Base-by-base conservation (phyloP, 2,329 filamentous ascomycete species). In the Endoconidiophora polonica region DNA sequence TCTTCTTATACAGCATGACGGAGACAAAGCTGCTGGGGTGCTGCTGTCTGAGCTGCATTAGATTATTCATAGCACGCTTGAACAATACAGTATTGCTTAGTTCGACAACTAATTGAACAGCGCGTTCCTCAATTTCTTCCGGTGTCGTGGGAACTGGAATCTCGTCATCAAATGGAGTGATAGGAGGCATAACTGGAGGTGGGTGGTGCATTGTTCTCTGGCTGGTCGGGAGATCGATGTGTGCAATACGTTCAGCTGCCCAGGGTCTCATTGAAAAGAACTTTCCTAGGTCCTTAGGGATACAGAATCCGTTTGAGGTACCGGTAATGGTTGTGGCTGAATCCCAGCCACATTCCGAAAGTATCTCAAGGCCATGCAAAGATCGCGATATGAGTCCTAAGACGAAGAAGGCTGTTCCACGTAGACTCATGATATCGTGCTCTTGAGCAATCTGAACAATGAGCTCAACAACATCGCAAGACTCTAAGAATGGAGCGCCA, bases 381-480 rank as follows among this genome's bases (percentile, higher is more conserved):
- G 90, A 96, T 49, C 91, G 76, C 1, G 88, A 95, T 50, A 98
- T 90, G 52, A 98, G 68, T 0, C 91, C 91, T 0, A 98, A 68
- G 0, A 95, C 91, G 59, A 95, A 98, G 64, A 96, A 96, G 1
- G 91, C 91, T 0, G 93, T 98, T 37, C 93, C 91, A 42, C 93
- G 77, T 58, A 98, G 72, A 52, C 86, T 94, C 78, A 98, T 82
- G 46, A 98, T 84, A 57, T 88, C 80, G 40, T 91, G 88, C 24
- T 72, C 70, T 62, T 94, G 86, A 1, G 91, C 91, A 60, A 98
- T 95, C 55, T 79, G 73, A 44, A 96, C 79, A 55, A 98, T 90
- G 55, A 82, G 77, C 59, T 82, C 77, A 16, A 96, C 86, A 37
- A 96, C 86, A 56, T 95, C 85, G 37, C 79, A 85, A 50, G 83